phyloP scores from a whole-genome alignment of 2,329 filamentous ascomycete genomes.

The Celoporthe dispersa region DNA sequence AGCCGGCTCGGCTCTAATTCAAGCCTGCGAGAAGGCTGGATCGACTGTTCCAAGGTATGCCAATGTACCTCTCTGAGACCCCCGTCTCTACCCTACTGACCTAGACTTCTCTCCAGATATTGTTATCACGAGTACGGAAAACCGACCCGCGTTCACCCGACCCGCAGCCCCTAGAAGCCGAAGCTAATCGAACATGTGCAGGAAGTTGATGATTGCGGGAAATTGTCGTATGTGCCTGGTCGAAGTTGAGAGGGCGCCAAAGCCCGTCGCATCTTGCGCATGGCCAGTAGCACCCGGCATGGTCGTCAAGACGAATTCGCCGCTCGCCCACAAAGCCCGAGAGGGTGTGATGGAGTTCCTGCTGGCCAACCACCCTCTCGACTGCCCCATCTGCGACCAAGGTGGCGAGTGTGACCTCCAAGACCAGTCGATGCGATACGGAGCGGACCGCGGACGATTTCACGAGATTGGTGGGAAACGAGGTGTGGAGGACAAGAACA shows the following conservation, averaged over 20 bases:
- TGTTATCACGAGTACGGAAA: slow-evolving; percentile 92
- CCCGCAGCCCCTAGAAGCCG: slow-evolving; percentile 29
- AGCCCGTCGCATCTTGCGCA: slow-evolving; percentile 96
- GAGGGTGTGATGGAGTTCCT: slow-evolving; percentile 99
- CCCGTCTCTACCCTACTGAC: slow-evolving; percentile 26
- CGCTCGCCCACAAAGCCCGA: slow-evolving; percentile 93
- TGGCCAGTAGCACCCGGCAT: slow-evolving; percentile 99
- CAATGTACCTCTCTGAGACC: background rate
- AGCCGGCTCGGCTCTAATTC: slow-evolving; percentile 97
- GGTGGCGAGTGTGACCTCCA: slow-evolving; percentile 99
- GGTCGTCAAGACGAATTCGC: slow-evolving; percentile 98
- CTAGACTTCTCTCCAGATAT: slow-evolving; percentile 65
- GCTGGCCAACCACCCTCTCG: slow-evolving; percentile 91
- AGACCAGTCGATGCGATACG: slow-evolving; percentile 99
- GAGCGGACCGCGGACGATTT: slow-evolving; percentile 92
- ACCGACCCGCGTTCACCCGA: slow-evolving; percentile 36
- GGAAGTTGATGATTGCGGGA: slow-evolving; percentile 97
- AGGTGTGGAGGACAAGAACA: slow-evolving; percentile 99
- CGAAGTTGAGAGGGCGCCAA: slow-evolving; percentile 94
- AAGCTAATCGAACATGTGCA: slow-evolving; percentile 53
- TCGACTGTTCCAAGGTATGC: slow-evolving; percentile 80
- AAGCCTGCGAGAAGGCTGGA: slow-evolving; percentile 98
- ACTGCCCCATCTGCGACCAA: slow-evolving; percentile 98
- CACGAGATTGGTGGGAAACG: slow-evolving; percentile 96
- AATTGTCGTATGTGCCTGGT: slow-evolving; percentile 99